Base-by-base conservation (phyloP, 2,329 filamentous ascomycete species). In the Cercospora zeae-maydis region DNA sequence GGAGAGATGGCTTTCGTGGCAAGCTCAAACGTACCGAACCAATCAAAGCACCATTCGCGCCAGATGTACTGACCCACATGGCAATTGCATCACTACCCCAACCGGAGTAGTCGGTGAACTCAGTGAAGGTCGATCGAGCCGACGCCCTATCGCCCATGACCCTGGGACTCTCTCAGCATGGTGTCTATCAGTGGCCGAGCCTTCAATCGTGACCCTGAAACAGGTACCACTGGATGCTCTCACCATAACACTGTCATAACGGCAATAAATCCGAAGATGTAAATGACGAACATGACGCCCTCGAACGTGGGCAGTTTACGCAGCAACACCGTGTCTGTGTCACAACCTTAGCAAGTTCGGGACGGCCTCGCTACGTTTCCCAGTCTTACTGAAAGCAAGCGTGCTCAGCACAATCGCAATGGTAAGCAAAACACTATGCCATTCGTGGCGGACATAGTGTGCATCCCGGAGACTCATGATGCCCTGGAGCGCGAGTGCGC, bases 251-350 rank as follows among this genome's bases (percentile, higher is more conserved):
- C 68, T n/a, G 73, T 69, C 14, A 75, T n/a, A 24, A 74, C 69
- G 6, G 70, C 65, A 30, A 74, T 60, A 58, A 74, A 76, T 9
- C 69, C 74, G 19, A 67, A 64, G n/a, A 72, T 42, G 58, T 75
- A 72, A 8, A 69, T 49, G 49, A 71, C 49, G 49, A 76, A 64
- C 47, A 69, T 68, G 13, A 66, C 61, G 0, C 78, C 78, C 70
- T 84, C 82, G 37, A 72, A 58, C 19, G 65, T 59, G 13, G 70
- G 71, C 7, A 73, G 58, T 2, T 79, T 67, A 45, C 75, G 75
- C 3, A 77, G 78, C 21, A 59, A 64, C 49, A 60, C 65, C n/a
- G 64, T 66, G 54, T 68, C 66, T 53, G 49, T 14, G 31, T 13
- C 27, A 16, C 21, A 31, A 14, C 2, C 8, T 53, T 19, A 53